Evolutionary conservation across 306 rosid genomes (phyloP).

Genomic region (Ormosia emarginata): DNA sequence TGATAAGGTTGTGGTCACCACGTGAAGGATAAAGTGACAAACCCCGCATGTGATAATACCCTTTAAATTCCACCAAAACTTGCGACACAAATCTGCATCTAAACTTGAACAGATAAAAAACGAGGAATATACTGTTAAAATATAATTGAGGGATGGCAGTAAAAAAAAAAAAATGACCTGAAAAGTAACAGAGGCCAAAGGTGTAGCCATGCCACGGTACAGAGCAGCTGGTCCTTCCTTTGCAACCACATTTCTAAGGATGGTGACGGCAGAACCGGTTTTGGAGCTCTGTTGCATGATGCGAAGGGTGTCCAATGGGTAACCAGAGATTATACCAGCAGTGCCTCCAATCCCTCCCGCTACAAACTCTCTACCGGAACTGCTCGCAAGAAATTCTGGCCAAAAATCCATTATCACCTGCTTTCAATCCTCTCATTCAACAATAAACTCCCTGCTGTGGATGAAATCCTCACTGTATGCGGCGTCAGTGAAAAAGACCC

Average conservation of each 20-base stretch:
- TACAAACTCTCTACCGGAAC: constrained; percentile 64
- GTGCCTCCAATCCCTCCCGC: constrained; percentile 69
- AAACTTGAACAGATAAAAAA: too few relatives aligned
- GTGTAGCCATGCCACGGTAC: constrained; percentile 70
- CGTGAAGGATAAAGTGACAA: not conserved
- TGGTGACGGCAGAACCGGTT: constrained; percentile 40
- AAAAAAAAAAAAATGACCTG: constrained; percentile 37
- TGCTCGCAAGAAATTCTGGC: constrained; percentile 55
- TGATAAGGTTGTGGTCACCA: not conserved
- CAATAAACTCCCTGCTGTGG: not conserved
- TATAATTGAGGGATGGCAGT: not conserved
- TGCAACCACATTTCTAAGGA: constrained; percentile 43
- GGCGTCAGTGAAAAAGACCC: too few relatives aligned
- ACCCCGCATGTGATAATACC: not conserved
- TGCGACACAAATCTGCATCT: not conserved
- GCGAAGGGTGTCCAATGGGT: constrained; percentile 68
- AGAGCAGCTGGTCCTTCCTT: constrained; percentile 54
- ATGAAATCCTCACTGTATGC: too few relatives aligned
- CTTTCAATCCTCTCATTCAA: too few relatives aligned
- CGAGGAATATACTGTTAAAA: too few relatives aligned
- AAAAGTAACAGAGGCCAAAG: constrained; percentile 64
- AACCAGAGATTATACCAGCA: constrained; percentile 64
- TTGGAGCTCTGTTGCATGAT: constrained; percentile 41
- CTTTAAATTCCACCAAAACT: not conserved
- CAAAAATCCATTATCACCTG: constrained; percentile 37